Base-by-base conservation (phyloP, 164 flowering plant genomes). In the Protea cynaroides region DNA sequence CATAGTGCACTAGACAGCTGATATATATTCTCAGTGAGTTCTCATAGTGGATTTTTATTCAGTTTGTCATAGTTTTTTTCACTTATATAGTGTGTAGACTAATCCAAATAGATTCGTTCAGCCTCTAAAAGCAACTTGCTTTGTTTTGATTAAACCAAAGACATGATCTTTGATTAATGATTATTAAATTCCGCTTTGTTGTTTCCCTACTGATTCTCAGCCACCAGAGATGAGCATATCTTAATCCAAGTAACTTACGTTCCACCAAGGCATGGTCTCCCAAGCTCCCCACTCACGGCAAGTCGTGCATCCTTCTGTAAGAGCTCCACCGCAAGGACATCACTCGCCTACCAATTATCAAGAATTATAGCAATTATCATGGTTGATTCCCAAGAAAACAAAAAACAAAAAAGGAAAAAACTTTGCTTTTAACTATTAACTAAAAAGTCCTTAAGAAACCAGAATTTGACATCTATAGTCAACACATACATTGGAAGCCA, bases 251-350 rank as follows among this genome's bases (percentile, higher is more conserved):
- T 40, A 6, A 40, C 95, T 82, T 81, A 90, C 97, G 92, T 84
- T 83, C 94, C 92, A 65, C 96, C 92, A 75, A 87, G 86, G 75
- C 97, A 87, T 56, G 97, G 84, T 76, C 86, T 84, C 65, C 92
- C 90, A 47, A 82, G 73, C 81, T 88, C 97, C 55, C 98, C 97
- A 74, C 85, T 78, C 61, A 87, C 83, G 70, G 96, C 84, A 73
- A 93, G 96, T 59, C 87, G 81, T 24, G 98, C 90, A 85, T 93
- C 97, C 72, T 93, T 93, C 77, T 90, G 96, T 69, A 92, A 66
- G 60, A 92, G 93, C 83, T 90, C 98, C 65, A 92, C 98, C 25
- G 98, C 98, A 56, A 92, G 88, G 65, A 92, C 96, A 79, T 93
- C 98, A 78, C 97, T 90, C 36, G 97, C 96, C 98, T 93, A 87